phyloP scores from a whole-genome alignment of 2,329 filamentous ascomycete genomes.

The Alternaria rosae region DNA sequence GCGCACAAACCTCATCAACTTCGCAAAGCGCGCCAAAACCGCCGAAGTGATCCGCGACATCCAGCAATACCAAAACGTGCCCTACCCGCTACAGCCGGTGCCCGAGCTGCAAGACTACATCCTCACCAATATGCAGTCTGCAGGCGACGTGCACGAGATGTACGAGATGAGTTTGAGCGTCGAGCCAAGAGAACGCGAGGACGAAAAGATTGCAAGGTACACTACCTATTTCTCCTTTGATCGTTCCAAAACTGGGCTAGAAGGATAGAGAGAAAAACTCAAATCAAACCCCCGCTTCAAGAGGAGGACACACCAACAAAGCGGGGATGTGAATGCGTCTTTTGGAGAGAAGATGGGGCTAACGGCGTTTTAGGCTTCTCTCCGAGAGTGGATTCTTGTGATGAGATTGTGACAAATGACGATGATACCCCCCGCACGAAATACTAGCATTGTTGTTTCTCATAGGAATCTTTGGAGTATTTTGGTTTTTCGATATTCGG shows the following conservation, averaged over 20 bases:
- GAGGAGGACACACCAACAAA: neutral
- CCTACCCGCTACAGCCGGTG: constrained; percentile 90
- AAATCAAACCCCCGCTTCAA: neutral
- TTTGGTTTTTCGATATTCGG: constrained; percentile 10
- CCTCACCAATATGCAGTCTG: constrained; percentile 91
- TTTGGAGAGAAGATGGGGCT: constrained; percentile 14
- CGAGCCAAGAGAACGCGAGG: constrained; percentile 94
- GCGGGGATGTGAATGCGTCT: constrained; percentile 3
- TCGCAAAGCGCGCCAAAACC: constrained; percentile 96
- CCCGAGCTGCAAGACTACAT: constrained; percentile 96
- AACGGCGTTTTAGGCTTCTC: constrained; percentile 53
- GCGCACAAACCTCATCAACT: constrained; percentile 96
- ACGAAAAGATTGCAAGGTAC: constrained; percentile 99
- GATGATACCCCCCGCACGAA: constrained; percentile 45
- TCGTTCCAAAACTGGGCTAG: constrained; percentile 2
- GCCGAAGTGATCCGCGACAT: constrained; percentile 98
- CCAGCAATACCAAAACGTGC: constrained; percentile 97
- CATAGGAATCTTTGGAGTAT: constrained; percentile 17
- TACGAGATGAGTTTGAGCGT: constrained; percentile 95
- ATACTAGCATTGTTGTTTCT: constrained; percentile 27
- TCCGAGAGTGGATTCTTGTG: constrained; percentile 64
- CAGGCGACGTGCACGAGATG: constrained; percentile 98
- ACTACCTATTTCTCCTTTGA: constrained; percentile 21
- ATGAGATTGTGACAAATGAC: constrained; percentile 30
- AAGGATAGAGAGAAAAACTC: neutral